Conservation (phyloP, 352 stramenopile genomes). For the Pythium monospermum region DNA sequence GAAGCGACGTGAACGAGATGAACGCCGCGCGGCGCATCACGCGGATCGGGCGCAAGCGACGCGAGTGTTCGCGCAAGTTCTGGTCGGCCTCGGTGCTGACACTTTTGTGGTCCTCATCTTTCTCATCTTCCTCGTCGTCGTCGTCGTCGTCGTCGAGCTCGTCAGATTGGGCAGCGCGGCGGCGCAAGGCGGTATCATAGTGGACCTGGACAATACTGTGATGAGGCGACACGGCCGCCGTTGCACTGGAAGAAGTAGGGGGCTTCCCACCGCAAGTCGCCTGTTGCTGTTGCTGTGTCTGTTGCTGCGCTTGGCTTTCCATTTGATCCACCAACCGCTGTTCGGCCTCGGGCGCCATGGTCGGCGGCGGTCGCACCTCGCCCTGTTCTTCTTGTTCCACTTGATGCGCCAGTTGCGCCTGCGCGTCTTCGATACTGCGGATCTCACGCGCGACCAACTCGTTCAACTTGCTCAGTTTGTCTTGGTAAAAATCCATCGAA, state of each 20-base stretch:
- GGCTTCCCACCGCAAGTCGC: not conserved
- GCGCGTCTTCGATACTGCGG: conserved; percentile 51
- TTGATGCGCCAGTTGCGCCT: conserved; percentile 40
- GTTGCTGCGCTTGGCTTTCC: not conserved
- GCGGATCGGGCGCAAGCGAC: conserved; percentile 44
- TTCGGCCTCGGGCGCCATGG: conserved; percentile 14
- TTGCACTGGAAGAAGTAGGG: too few species aligned
- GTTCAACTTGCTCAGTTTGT: conserved; percentile 51
- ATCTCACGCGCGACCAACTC: conserved; percentile 53
- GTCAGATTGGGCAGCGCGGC: not conserved
- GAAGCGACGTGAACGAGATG: conserved; percentile 72
- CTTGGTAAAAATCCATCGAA: conserved; percentile 59
- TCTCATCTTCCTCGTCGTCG: too few species aligned
- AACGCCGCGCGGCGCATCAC: conserved; percentile 71
- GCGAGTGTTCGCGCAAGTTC: conserved; percentile 36
- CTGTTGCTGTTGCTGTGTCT: not conserved
- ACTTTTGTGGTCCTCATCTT: conserved; percentile 12
- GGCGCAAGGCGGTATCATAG: not conserved
- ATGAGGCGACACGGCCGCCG: too few species aligned
- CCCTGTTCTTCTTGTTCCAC: conserved; percentile 29
- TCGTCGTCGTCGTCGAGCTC: conserved; percentile 27
- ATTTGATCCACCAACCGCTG: not conserved
- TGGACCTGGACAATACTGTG: not conserved
- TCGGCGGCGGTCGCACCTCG: conserved; percentile 8
- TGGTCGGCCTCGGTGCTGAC: conserved; percentile 42